Base-by-base conservation (phyloP, 2,329 filamentous ascomycete species). In the Clonostachys rhizophaga region DNA sequence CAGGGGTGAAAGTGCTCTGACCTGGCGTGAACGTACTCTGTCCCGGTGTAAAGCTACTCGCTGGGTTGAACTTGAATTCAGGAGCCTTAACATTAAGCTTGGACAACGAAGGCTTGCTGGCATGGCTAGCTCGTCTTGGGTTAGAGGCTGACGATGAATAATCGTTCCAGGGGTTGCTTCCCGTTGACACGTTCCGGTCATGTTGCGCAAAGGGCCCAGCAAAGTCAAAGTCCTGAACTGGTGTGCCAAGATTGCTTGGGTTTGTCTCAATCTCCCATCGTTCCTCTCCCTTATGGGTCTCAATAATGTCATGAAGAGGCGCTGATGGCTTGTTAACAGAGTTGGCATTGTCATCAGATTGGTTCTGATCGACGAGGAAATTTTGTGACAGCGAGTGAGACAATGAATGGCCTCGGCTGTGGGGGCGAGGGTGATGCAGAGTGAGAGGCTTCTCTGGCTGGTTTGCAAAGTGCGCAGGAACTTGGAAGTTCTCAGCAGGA, bases 11-110 rank as follows among this genome's bases (percentile, higher is more conserved):
- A 30, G 24, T 30, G 24, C 24, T 30, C 24, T 30, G 11, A 20
- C 65, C 59, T 30, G 72, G 69, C 33, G 70, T 67, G 56, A 78
- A 79, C 30, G 64, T 67, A 55, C 62, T 72, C 12, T 30, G 24
- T 30, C 24, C 24, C 8, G 24, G 24, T 30, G 24, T 30, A 30
- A 30, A 30, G 24, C 3, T 30, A 30, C 9, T 30, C 4, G 67
- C 63, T 5, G 78, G 79, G 51, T 81, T 80, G 66, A 92, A 92
- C 56, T 86, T 89, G 73, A 96, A 96, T 59, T 94, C 89, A 42
- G 91, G 87, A 0, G 92, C 92, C 52, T 86, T 82, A 33, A 95
- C 91, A 57, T 97, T 97, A 55, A 97, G 78, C 55, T 85, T 91
- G 1, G 90, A 89, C 40, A 84, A 66, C 1, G 83, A 91, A 4